These are phyloP conservation scores for Plectosphaerella cucumerina DNA, from an alignment of 2,329 filamentous ascomycete species.

Conservation along the genomic window DNA sequence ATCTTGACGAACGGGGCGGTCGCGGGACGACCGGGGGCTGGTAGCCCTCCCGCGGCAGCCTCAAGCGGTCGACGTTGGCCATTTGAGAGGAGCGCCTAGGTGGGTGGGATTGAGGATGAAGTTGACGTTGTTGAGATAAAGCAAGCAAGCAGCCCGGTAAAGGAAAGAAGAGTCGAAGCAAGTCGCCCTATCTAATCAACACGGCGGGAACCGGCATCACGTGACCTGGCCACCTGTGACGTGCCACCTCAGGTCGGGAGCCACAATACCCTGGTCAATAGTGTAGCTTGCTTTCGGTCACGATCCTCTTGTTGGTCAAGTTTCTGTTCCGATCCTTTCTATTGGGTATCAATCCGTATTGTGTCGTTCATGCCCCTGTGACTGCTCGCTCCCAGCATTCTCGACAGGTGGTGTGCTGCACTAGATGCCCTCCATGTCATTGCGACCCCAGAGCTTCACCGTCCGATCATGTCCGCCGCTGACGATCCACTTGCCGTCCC, in stretches of 20 bases:
- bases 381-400: conserved; percentile 6
- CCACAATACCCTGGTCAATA: neutral
- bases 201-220: conserved; percentile 1
- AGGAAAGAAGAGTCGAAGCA: neutral
- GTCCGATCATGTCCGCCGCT: conserved; percentile 93
- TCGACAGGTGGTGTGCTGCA: neutral
- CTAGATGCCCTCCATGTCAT: conserved; percentile 59
- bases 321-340: neutral
- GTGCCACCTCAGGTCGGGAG: neutral
- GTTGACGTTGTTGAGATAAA: conserved; percentile 1
- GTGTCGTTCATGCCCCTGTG: neutral
- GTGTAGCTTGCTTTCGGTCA: neutral
- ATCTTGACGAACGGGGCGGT: conserved; percentile 43
- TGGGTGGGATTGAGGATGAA: neutral
- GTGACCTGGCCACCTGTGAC: conserved; percentile 3
- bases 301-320: too few relatives aligned
- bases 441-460: conserved; percentile 92
- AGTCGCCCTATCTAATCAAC: conserved; percentile 17
- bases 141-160: neutral
- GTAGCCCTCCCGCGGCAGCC: conserved; percentile 52
- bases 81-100: conserved; percentile 25
- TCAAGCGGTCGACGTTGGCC: conserved; percentile 58
- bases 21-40: conserved; percentile 44
- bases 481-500: conserved; percentile 86
- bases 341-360: conserved; percentile 3